Evolutionary conservation across 2,329 filamentous ascomycete species (phyloP).

Genomic region (Fusarium xyrophilum): DNA sequence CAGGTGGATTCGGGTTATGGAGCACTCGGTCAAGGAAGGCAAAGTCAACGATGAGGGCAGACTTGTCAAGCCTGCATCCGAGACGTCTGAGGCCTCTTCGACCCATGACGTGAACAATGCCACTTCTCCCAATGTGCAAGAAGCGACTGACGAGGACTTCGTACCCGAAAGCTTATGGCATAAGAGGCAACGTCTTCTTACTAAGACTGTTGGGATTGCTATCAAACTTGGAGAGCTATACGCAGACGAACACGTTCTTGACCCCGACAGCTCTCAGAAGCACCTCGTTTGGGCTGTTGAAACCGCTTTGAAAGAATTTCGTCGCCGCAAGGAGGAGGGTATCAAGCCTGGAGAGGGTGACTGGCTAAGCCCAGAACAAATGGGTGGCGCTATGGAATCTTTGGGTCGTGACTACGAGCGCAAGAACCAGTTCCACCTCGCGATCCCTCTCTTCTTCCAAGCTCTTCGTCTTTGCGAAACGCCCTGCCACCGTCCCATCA

Average conservation of each 20-base stretch:
- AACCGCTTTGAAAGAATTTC: conserved; percentile 75
- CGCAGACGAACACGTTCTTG: conserved; percentile 74
- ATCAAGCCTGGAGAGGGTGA: conserved; percentile 72
- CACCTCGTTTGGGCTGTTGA: conserved; percentile 84
- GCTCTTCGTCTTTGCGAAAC: conserved; percentile 72
- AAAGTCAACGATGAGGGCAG: conserved; percentile 52
- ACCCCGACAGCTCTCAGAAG: conserved; percentile 73
- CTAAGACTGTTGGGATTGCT: conserved; percentile 75
- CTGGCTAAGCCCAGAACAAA: conserved; percentile 74
- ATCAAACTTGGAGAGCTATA: conserved; percentile 89
- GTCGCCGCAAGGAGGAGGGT: conserved; percentile 70
- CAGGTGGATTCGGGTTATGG: conserved; percentile 65
- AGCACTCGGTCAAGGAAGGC: conserved; percentile 57
- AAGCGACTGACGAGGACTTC: conserved; percentile 38
- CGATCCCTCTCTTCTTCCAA: conserved; percentile 85
- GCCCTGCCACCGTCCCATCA: conserved; percentile 78
- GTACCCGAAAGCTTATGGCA: conserved; percentile 59
- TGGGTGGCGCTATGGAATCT: conserved; percentile 77
- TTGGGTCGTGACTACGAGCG: conserved; percentile 79
- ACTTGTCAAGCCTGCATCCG: conserved; percentile 33
- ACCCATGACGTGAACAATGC: not conserved
- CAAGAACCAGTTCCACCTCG: conserved; percentile 77
- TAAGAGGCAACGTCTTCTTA: conserved; percentile 71
- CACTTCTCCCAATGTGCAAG: conserved; percentile 26
- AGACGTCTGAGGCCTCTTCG: conserved; percentile 14